Base-by-base conservation (phyloP, 768 basidiomycete species). In the Kwoniella pini region DNA sequence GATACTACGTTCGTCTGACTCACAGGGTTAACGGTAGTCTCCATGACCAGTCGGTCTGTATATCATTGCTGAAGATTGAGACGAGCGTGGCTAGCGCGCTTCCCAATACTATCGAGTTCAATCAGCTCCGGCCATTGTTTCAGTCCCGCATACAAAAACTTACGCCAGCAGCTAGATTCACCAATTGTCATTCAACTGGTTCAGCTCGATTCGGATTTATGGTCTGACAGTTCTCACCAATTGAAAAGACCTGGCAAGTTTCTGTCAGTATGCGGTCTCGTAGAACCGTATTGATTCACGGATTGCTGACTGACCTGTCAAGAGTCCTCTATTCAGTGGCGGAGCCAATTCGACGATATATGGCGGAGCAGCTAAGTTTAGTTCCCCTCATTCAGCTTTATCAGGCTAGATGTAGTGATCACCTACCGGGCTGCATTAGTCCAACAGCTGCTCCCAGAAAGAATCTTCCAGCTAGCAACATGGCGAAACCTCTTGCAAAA, bases 291-390 rank as follows among this genome's bases (percentile, higher is more conserved):
- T n/a, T n/a, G n/a, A n/a, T n/a, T n/a, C n/a, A n/a, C n/a, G n/a
- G n/a, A n/a, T n/a, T n/a, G n/a, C 46, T 24, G n/a, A 50, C 49
- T 38, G 30, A 61, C 53, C 44, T 39, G 56, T 45, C 19, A 60
- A n/a, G 33, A 63, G 12, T 27, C 63, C 62, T 22, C 69, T 31
- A 17, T 60, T 66, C 10, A 64, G 39, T 11, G 69, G 66, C 10
- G 69, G 69, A 21, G 66, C 58, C n/a, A 63, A 26, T 39, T 71
- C 69, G 13, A 63, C 54, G 9, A 71, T 27, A 40, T 68, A 71
- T 13, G 69, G 63, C 21, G 63, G 66, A 9, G 64, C 64, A 36
- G 69, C 65, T 63, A 49, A 4, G 45, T 21, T 15, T 11, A 24
- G 2, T n/a, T 22, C 17, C 43, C 7, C 22, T 21, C 12, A 26